Conservation (phyloP, 768 basidiomycete species). For the Kwoniella dejecticola region DNA sequence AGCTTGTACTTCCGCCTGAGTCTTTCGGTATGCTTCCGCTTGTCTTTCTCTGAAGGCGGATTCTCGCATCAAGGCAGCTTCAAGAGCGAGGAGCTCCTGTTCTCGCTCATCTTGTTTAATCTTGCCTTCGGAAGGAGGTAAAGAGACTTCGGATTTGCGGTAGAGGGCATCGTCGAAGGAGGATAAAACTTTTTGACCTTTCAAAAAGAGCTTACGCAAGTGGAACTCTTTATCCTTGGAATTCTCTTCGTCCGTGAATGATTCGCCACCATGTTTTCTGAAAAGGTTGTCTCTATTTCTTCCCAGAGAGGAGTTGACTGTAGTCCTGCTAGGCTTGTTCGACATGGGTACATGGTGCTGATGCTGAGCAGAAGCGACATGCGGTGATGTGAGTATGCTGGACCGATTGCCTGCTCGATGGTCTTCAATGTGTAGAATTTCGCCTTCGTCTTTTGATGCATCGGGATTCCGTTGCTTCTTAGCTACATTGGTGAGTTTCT, state of each 20-base stretch:
- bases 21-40: conserved; percentile 19
- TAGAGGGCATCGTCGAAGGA: neutral
- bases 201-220: conserved; percentile 37
- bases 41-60: conserved; percentile 31
- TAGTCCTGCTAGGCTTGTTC: conserved; percentile 12
- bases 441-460: conserved; percentile 4
- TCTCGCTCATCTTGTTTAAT: conserved; percentile 21
- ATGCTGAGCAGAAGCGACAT: neutral
- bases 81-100: conserved; percentile 26
- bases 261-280: conserved; percentile 16
- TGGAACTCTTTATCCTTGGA: conserved; percentile 19
- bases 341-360: conserved; percentile 1
- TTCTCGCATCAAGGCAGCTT: conserved; percentile 32
- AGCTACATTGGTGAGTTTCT: conserved; percentile 33
- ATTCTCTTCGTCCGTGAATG: conserved; percentile 34
- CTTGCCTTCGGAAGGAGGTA: conserved; percentile 1
- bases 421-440: conserved; percentile 5
- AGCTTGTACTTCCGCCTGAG: conserved; percentile 27
- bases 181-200: conserved; percentile 26
- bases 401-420: neutral
- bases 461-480: conserved; percentile 22
- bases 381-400: neutral
- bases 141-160: conserved; percentile 3
- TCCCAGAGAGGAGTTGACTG: neutral
- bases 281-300: conserved; percentile 16